Evolutionary conservation across 495 filamentous ascomycete species (phyloP).

Genomic region (Lindgomyces ingoldianus): DNA sequence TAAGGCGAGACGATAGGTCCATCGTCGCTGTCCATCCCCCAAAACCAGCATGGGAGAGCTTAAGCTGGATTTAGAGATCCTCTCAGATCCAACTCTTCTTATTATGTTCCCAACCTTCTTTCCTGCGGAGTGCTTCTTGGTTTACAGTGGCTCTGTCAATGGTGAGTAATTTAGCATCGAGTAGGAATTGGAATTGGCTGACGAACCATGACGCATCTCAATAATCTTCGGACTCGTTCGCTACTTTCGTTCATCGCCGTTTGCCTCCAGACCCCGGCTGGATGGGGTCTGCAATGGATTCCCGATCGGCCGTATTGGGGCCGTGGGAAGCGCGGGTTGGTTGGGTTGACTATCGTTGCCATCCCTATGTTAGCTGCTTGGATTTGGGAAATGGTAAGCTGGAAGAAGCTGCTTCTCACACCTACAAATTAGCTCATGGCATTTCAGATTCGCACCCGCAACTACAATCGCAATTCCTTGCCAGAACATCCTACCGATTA

Average conservation of each 20-base stretch:
- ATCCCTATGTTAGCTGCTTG: constrained; percentile 13
- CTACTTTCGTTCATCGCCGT: constrained; percentile 23
- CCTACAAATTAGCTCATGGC: too few relatives aligned
- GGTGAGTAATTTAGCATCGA: neutral
- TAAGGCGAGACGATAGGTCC: constrained; percentile 17
- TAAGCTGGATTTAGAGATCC: constrained; percentile 19
- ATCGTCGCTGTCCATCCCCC: constrained; percentile 15
- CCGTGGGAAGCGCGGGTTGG: constrained; percentile 14
- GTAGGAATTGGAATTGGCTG: neutral
- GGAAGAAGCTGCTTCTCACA: too few relatives aligned
- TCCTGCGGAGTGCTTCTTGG: constrained; percentile 23
- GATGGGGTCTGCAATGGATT: constrained; percentile 24
- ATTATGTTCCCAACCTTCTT: constrained; percentile 27
- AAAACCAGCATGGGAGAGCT: constrained; percentile 14
- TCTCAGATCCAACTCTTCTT: constrained; percentile 17
- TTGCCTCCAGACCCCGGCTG: constrained; percentile 16
- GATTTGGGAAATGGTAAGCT: constrained; percentile 24
- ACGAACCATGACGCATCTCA: constrained; percentile 6
- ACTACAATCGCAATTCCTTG: constrained; percentile 6
- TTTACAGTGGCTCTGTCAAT: constrained; percentile 29
- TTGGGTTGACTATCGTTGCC: constrained; percentile 10
- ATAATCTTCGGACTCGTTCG: constrained; percentile 20
- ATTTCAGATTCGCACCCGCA: constrained; percentile 15
- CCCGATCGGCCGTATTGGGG: constrained; percentile 21
- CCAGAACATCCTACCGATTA: constrained; percentile 13